Conservation (phyloP, 2,329 filamentous ascomycete species). For the Monilinia aucupariae region DNA sequence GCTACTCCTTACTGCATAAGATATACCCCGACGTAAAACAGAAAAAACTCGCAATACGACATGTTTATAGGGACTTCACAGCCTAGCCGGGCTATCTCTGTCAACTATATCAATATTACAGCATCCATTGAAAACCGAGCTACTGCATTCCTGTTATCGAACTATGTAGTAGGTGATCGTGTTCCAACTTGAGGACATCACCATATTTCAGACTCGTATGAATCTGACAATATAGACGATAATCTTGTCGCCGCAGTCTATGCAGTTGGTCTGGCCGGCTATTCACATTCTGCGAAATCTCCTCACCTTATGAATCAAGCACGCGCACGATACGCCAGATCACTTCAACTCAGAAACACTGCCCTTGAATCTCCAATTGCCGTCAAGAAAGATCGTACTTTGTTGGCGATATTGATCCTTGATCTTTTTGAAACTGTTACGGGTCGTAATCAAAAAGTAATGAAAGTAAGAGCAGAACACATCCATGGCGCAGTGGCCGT, state of each 20-base stretch:
- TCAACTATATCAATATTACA: conserved; percentile 31
- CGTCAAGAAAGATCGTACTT: conserved; percentile 48
- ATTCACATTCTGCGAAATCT: conserved; percentile 39
- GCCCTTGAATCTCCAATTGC: conserved; percentile 44
- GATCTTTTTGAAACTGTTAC: conserved; percentile 51
- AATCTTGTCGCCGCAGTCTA: conserved; percentile 47
- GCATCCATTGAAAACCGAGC: conserved; percentile 30
- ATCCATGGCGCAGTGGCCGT: conserved; percentile 48
- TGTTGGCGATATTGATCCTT: conserved; percentile 50
- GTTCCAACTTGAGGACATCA: conserved; percentile 46
- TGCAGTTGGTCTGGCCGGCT: conserved; percentile 49
- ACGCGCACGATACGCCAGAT: conserved; percentile 46
- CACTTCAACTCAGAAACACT: conserved; percentile 46
- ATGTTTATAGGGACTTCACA: not conserved
- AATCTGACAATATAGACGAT: conserved; percentile 38
- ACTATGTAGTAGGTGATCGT: conserved; percentile 35
- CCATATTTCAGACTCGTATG: conserved; percentile 48
- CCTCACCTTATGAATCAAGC: conserved; percentile 44
- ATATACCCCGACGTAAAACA: not conserved
- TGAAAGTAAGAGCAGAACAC: conserved; percentile 49
- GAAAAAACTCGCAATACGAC: not conserved
- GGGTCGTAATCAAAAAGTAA: conserved; percentile 42
- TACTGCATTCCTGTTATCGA: conserved; percentile 26
- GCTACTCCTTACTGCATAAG: no score
- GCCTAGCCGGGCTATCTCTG: not conserved